Percentiles rank a stretch among this genome's conserved stretches.
Conservation (phyloP, 805 yeast genomes). For the Zygoascus flipseniorum region DNA sequence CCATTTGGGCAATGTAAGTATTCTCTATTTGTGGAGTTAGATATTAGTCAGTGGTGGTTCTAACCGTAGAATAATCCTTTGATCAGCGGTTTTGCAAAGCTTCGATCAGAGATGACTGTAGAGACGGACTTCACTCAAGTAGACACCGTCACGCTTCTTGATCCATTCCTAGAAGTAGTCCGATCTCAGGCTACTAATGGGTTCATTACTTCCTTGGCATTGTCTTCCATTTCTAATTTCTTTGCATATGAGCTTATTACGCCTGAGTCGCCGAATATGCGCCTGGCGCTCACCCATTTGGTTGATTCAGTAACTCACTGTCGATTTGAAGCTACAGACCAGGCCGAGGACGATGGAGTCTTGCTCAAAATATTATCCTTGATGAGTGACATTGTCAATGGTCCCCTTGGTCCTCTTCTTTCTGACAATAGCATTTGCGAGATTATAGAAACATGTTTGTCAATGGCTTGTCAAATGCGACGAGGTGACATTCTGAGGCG, state of each 20-base stretch:
- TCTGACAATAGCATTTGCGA: conserved; percentile 81
- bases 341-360: conserved; percentile 85
- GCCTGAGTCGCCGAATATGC: conserved; percentile 44
- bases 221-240: conserved; percentile 67
- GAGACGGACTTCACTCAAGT: conserved; percentile 43
- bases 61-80: conserved; percentile 46
- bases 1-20: background rate
- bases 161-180: conserved; percentile 79
- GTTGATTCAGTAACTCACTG: conserved; percentile 81
- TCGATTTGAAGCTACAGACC: conserved; percentile 91
- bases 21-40: background rate
- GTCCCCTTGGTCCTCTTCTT: conserved; percentile 56
- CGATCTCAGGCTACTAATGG: conserved; percentile 84
- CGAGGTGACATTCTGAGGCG: conserved; percentile 82
- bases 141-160: conserved; percentile 65
- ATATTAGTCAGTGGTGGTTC: background rate
- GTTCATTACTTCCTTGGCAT: conserved; percentile 70
- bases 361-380: conserved; percentile 72
- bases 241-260: conserved; percentile 62
- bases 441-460: conserved; percentile 82
- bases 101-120: conserved; percentile 61
- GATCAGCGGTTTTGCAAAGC: conserved; percentile 68
- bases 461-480: conserved; percentile 85
- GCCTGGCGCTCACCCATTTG: conserved; percentile 52
- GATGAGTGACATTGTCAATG: conserved; percentile 56